Base-by-base conservation (phyloP, 164 flowering plant species). In the Nymphaea colorata region DNA sequence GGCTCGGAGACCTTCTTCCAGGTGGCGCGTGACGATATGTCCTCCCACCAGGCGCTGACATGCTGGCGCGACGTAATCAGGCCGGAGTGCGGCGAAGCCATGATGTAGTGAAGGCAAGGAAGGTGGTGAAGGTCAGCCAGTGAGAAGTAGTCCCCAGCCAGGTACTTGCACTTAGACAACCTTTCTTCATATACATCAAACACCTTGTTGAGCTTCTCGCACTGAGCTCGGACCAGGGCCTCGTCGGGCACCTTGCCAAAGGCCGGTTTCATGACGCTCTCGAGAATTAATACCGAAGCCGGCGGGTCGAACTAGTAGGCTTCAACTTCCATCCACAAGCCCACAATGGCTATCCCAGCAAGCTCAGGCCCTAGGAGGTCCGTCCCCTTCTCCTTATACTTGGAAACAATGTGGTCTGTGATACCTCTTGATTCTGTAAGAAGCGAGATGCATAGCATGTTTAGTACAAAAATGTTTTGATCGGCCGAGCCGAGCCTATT, bases 21-120 rank as follows among this genome's bases (percentile, higher is more conserved):
- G 7, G 85, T 78, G 1, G 86, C 80, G 65, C 86, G 57, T 3
- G 83, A 70, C 36, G 86, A 86, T 12, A 84, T 78, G 62, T 74
- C 82, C 18, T 81, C 84, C 88, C 90, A 84, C 88, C 90, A 84
- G 0, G 85, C 85, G 78, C 79, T 81, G 3, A 84, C 86, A 60
- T 77, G 83, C 4, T 86, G 76, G 18, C 85, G 78, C 7, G 69
- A 65, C 4, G 60, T 65, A 4, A 76, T 44, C 11, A 63, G 53
- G 8, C 51, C 15, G 2, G 72, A 65, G 42, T 53, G 0, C 0
- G 81, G 80, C 2, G 84, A 80, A 74, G 76, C 74, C 83, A 84
- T 80, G 51, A 84, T 70, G 64, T 79, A 86, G 65, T 60, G 61
- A 12, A 76, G 74, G 72, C 71, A 82, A 2, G 86, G 68, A 6